Evolutionary conservation across 2,329 filamentous ascomycete genomes (phyloP).

Genomic region (Diaporthe batatas): DNA sequence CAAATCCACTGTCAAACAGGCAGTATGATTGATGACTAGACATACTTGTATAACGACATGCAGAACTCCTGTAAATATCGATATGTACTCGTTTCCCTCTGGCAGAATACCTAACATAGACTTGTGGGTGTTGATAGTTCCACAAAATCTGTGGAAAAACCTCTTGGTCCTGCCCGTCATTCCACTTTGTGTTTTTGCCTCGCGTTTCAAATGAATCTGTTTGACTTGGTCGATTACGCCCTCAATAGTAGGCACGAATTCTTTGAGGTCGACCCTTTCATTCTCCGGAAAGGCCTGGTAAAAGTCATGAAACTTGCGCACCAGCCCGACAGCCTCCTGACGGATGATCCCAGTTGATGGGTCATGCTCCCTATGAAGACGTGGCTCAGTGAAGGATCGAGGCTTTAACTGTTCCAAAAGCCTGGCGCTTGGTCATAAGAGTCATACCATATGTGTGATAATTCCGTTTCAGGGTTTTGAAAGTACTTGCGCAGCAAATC

Average conservation of each 20-base stretch:
- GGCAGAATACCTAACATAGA: constrained; percentile 47
- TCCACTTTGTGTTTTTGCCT: constrained; percentile 36
- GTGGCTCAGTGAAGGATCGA: background rate
- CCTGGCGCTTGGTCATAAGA: background rate
- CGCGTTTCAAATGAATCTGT: constrained; percentile 23
- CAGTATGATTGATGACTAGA: background rate
- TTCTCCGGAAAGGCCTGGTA: background rate
- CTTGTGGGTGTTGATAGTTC: constrained; percentile 46
- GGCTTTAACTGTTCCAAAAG: no score
- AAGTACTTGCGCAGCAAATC: background rate
- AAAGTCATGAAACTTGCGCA: background rate
- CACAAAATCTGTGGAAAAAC: constrained; percentile 48
- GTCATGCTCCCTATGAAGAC: no score
- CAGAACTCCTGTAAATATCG: constrained; percentile 47
- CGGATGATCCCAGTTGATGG: background rate
- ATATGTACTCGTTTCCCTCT: constrained; percentile 49
- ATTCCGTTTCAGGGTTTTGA: background rate
- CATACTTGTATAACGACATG: constrained; percentile 47
- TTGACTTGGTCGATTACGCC: constrained; percentile 40
- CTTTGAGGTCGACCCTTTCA: constrained; percentile 39
- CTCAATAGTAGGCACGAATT: constrained; percentile 38
- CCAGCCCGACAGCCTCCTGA: background rate
- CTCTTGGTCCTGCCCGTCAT: constrained; percentile 38
- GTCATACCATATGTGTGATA: background rate
- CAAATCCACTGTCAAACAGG: no score